Percentiles rank a stretch among this genome's conserved stretches.
phyloP scores from a whole-genome alignment of 2,329 filamentous ascomycete genomes.

The Fusarium palustre region DNA sequence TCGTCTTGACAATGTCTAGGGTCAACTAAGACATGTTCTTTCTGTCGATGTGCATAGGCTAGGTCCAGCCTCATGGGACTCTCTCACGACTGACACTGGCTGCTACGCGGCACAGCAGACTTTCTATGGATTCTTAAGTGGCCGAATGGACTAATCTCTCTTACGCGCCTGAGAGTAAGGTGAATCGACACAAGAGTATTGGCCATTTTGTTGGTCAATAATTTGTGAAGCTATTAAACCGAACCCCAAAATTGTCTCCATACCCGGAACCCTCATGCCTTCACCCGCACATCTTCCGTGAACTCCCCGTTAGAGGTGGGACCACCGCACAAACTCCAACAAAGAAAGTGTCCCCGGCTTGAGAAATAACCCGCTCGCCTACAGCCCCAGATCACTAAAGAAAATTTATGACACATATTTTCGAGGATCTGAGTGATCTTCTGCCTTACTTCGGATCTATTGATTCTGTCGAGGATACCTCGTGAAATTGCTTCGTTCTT shows the following conservation, averaged over 20 bases:
- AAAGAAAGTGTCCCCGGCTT: slow-evolving; percentile 41
- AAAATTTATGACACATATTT: slow-evolving; percentile 35
- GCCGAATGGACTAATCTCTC: neutral
- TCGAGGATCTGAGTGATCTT: slow-evolving; percentile 16
- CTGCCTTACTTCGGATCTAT: slow-evolving; percentile 4
- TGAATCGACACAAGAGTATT: neutral
- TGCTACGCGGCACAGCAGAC: neutral
- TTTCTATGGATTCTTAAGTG: neutral
- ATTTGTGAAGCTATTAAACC: slow-evolving; percentile 10
- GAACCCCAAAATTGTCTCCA: slow-evolving; percentile 18
- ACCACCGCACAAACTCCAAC: slow-evolving; percentile 31
- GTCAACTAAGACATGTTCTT: slow-evolving; percentile 22
- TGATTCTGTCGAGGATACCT: slow-evolving; percentile 11
- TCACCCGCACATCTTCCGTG: slow-evolving; percentile 22
- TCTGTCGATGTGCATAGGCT: slow-evolving; percentile 13
- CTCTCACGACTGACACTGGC: slow-evolving; percentile 17
- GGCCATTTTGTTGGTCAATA: slow-evolving; percentile 8
- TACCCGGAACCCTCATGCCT: slow-evolving; percentile 23
- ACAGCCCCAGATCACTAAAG: slow-evolving; percentile 26
- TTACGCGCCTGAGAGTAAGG: neutral
- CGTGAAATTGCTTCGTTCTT: slow-evolving; percentile 15
- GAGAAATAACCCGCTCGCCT: slow-evolving; percentile 36
- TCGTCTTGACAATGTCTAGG: neutral
- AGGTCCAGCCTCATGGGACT: slow-evolving; percentile 22
- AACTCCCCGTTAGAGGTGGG: slow-evolving; percentile 45